Evolutionary conservation across 2,329 filamentous ascomycete genomes (phyloP).

Genomic region (Alternaria rosae): DNA sequence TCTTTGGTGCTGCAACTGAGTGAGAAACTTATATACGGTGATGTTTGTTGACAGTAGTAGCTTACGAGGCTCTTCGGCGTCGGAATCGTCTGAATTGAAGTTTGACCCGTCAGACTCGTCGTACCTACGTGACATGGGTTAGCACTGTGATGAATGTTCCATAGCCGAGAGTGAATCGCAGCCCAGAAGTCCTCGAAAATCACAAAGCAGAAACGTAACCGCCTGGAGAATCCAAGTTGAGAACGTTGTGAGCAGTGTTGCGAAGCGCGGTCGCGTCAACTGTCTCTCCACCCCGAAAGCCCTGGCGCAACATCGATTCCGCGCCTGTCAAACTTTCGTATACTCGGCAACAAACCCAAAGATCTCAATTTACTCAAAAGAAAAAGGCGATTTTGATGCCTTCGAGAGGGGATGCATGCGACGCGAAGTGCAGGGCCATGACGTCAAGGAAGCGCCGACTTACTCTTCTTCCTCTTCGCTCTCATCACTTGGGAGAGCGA

Average conservation of each 20-base stretch:
- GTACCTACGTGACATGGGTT: slow-evolving; percentile 37
- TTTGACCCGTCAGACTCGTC: slow-evolving; percentile 48
- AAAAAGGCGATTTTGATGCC: slow-evolving; percentile 31
- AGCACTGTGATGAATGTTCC: slow-evolving; percentile 22
- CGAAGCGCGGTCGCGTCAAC: not conserved
- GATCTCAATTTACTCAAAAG: slow-evolving; percentile 14
- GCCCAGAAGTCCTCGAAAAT: not conserved
- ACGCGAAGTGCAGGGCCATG: slow-evolving; percentile 36
- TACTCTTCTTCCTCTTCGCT: slow-evolving; percentile 56
- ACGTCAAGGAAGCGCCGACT: slow-evolving; percentile 49
- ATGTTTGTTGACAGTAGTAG: not conserved
- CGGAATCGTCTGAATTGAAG: slow-evolving; percentile 48
- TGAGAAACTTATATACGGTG: not conserved
- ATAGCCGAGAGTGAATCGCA: not conserved
- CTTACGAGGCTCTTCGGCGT: slow-evolving; percentile 48
- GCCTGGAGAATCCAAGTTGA: not conserved
- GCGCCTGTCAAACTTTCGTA: slow-evolving; percentile 23
- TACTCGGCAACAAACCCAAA: slow-evolving; percentile 16
- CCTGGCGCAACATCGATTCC: slow-evolving; percentile 16
- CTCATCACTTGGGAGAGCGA: slow-evolving; percentile 54
- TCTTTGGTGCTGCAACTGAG: slow-evolving; percentile 40
- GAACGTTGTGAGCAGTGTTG: not conserved
- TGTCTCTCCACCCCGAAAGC: slow-evolving; percentile 14
- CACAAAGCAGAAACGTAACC: not conserved
- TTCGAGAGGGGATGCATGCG: slow-evolving; percentile 26